Conservation (phyloP, 2,329 filamentous ascomycete species). For the Aureobasidium sp. region DNA sequence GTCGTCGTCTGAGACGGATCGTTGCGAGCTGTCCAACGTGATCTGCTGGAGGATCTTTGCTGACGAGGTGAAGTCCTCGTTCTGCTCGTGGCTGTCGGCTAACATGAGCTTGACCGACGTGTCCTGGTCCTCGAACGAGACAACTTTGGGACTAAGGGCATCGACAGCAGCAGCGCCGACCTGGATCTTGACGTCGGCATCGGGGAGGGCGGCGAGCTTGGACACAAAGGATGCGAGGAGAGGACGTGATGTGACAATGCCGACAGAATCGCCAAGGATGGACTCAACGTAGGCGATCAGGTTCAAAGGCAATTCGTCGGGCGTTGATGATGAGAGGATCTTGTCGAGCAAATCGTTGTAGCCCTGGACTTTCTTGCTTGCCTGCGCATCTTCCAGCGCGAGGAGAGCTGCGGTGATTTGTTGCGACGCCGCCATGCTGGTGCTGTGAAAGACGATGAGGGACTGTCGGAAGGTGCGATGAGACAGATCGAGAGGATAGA, state of each 20-base stretch:
- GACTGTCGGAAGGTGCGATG: not conserved
- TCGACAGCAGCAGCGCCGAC: constrained; percentile 65
- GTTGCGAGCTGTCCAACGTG: constrained; percentile 81
- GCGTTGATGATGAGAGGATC: constrained; percentile 43
- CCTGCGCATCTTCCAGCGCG: constrained; percentile 42
- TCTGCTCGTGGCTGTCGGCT: constrained; percentile 72
- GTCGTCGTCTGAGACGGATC: constrained; percentile 72
- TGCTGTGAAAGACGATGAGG: constrained; percentile 14
- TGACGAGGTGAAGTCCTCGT: constrained; percentile 73
- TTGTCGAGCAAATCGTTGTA: constrained; percentile 53
- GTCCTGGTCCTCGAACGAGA: constrained; percentile 79
- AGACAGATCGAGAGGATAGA: not conserved
- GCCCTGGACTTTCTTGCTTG: constrained; percentile 45
- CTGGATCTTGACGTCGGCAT: constrained; percentile 62
- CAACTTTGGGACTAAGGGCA: constrained; percentile 57
- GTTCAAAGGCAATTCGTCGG: constrained; percentile 49
- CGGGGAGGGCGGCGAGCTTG: constrained; percentile 54
- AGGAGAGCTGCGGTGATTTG: constrained; percentile 44
- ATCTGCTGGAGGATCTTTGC: constrained; percentile 76
- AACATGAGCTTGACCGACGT: constrained; percentile 72
- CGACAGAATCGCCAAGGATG: constrained; percentile 61
- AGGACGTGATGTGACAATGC: constrained; percentile 67
- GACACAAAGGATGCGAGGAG: constrained; percentile 62
- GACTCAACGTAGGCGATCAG: constrained; percentile 58
- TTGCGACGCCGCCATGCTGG: not conserved